A percentile compares a stretch with the other conserved stretches of the same genome.
Evolutionary conservation across 2,329 filamentous ascomycete genomes (phyloP).

Genomic region (Arthrobotrys pseudoclavata): DNA sequence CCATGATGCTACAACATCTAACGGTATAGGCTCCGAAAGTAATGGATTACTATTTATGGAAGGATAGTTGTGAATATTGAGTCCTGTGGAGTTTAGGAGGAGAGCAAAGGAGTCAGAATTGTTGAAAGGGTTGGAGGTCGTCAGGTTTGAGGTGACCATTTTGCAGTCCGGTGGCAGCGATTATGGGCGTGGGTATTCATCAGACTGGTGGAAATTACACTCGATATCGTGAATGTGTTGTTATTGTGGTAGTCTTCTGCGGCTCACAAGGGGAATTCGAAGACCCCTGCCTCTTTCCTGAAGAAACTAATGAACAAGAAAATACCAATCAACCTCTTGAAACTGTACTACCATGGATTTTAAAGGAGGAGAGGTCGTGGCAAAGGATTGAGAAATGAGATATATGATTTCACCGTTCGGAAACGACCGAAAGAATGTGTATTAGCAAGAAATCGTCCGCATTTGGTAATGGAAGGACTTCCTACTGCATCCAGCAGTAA

Average conservation of each 20-base stretch:
- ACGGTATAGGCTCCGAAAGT: slow-evolving; percentile 40
- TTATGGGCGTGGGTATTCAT: slow-evolving; percentile 9
- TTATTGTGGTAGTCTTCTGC: slow-evolving; percentile 31
- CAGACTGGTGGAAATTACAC: not conserved
- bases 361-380: not conserved
- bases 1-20: slow-evolving; percentile 49
- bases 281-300: too few relatives aligned
- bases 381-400: not conserved
- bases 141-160: slow-evolving; percentile 33
- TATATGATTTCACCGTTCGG: not conserved
- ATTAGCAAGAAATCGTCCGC: slow-evolving; percentile 58
- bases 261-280: not conserved
- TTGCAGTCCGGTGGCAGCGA: not conserved
- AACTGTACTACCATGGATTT: not conserved
- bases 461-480: slow-evolving; percentile 54
- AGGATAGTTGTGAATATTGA: slow-evolving; percentile 35
- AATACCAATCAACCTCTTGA: not conserved
- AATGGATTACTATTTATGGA: slow-evolving; percentile 38
- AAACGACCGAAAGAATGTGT: slow-evolving; percentile 29
- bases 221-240: slow-evolving; percentile 9
- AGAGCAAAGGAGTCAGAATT: slow-evolving; percentile 25
- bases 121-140: slow-evolving; percentile 67
- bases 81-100: slow-evolving; percentile 45
- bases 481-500: slow-evolving; percentile 37
- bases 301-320: not conserved